These are phyloP conservation scores for Paralagenidium karlingii DNA, from an alignment of 352 stramenopile species.

Conservation along the genomic window DNA sequence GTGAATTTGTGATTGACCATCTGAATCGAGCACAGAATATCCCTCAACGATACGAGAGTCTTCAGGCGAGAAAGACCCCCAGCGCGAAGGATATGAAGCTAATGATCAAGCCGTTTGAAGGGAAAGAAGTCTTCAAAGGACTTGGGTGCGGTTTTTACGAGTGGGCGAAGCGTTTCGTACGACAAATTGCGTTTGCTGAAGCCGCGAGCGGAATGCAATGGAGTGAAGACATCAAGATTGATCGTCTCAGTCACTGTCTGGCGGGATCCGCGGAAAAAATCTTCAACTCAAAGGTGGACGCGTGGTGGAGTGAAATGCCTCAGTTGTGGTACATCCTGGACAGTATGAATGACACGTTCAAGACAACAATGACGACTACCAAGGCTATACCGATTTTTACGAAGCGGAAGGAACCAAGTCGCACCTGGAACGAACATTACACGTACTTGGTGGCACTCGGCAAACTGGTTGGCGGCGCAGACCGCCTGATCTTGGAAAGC, in stretches of 20 bases:
- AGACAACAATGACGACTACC: constrained; percentile 5
- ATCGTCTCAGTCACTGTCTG: constrained; percentile 1
- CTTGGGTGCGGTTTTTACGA: constrained; percentile 1
- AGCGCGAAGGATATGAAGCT: no score
- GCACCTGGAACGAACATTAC: neutral
- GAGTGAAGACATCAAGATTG: constrained; percentile 1
- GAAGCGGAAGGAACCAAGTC: neutral
- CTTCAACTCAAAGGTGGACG: constrained; percentile 6
- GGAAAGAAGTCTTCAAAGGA: constrained; percentile 7
- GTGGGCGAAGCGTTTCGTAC: constrained; percentile 1
- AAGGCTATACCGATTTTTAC: constrained; percentile 11
- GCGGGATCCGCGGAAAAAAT: constrained; percentile 3
- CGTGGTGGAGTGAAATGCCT: constrained; percentile 1
- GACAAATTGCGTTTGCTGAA: neutral
- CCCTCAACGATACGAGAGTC: no score
- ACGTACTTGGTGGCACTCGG: neutral
- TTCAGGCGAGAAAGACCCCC: no score
- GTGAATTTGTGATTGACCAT: no score
- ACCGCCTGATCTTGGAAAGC: neutral
- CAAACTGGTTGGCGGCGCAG: neutral
- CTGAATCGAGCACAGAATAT: no score
- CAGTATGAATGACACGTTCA: constrained; percentile 4
- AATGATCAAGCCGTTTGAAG: constrained; percentile 1
- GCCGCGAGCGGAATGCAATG: neutral
- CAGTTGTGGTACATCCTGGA: constrained; percentile 5